phyloP scores from a whole-genome alignment of 1,284 basidiomycete species.

The Ganoderma sinense region DNA sequence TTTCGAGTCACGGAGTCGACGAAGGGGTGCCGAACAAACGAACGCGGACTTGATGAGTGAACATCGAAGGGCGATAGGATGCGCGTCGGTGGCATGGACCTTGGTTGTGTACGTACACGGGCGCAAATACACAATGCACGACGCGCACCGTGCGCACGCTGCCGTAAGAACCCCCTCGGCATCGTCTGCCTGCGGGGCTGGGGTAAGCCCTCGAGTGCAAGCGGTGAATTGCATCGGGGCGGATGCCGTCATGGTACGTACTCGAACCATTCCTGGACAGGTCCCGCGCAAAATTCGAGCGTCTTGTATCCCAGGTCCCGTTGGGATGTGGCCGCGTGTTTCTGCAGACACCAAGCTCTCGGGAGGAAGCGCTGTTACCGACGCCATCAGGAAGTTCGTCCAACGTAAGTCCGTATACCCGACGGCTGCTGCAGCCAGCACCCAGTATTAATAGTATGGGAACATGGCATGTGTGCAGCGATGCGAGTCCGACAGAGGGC shows the following conservation, averaged over 20 bases:
- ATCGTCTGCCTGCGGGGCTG: background rate
- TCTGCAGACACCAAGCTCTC: background rate
- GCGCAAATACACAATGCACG: background rate
- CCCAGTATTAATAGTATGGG: background rate
- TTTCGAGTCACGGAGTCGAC: background rate
- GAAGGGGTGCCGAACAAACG: background rate
- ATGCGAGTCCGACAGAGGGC: background rate
- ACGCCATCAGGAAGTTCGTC: background rate
- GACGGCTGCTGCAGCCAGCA: background rate
- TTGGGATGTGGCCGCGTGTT: background rate
- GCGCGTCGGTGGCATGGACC: background rate
- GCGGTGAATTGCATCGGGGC: conserved; percentile 9
- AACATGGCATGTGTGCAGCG: conserved; percentile 1
- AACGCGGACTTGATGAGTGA: background rate
- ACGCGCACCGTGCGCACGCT: conserved; percentile 4
- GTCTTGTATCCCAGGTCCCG: background rate
- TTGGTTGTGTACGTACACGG: conserved; percentile 5
- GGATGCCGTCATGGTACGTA: conserved; percentile 19
- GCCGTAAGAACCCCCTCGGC: background rate
- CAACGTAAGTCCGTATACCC: conserved; percentile 11
- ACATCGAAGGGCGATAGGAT: background rate
- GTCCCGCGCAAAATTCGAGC: conserved; percentile 7
- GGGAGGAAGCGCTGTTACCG: background rate
- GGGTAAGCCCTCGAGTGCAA: conserved; percentile 5
- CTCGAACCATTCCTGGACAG: conserved; percentile 7